Evolutionary conservation across 192 early-diverging fungal genomes (phyloP), one percentile per base, ranked within the genome.

Genomic region (Coemansia sp.): DNA sequence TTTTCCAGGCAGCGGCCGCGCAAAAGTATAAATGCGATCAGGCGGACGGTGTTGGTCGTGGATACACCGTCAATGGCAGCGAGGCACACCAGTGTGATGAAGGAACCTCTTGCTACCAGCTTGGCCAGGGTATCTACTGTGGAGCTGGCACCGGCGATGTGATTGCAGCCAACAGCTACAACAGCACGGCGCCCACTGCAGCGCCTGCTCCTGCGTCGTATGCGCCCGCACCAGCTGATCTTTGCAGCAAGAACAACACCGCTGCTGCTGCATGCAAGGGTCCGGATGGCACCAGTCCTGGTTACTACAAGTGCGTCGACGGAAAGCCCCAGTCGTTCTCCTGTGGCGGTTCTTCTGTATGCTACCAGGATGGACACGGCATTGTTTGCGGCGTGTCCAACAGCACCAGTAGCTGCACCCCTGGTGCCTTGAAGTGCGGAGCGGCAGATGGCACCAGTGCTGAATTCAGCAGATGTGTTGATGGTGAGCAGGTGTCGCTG

Each of bases 91-190:
- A 62, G 2, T 70, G 68, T 56, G 45, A 64, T 28, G 68, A 60
- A 14, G 62, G 61, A 17, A 70, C 56, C 0, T 64, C 62, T 34
- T 60, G 68, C 55, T 60, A 64, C 56, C 68, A 70, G 34, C 48
- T 70, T n/a, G 68, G 61, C 28, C 61, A 70, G 48, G 68, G 61
- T 48, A 33, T 70, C 22, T 70, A 70, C 61, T 70, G 61, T n/a
- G 68, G 68, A 18, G 61, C 56, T 11, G 68, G 68, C 0, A 29
- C 59, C 2, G 62, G 61, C 56, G 56, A 56, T 30, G 7, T 30
- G 16, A 18, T 59, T 3, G 12, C 62, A 11, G 20, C 68, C 54
- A 30, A 4, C 40, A 11, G 49, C 30, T 25, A 28, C 61, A 7
- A 8, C 25, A 30, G 25, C 28, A 30, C 25, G 22, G 25, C 6